Conservation (phyloP, 768 basidiomycete genomes). For the Lactarius hatsudake region DNA sequence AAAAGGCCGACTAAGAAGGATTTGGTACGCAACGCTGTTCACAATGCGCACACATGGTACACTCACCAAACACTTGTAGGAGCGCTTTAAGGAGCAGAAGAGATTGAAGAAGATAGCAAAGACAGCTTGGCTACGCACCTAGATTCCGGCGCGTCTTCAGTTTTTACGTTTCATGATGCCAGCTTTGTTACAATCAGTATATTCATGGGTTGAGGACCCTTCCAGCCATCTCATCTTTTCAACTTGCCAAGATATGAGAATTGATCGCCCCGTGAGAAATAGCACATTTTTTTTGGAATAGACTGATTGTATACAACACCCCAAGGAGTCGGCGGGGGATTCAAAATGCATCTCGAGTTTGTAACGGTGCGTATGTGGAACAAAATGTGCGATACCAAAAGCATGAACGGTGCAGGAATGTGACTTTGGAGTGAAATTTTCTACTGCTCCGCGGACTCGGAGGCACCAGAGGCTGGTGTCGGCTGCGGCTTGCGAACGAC, state of each 20-base stretch:
- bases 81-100: constrained; percentile 83
- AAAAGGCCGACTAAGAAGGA: constrained; percentile 82
- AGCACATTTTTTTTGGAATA: constrained; percentile 9
- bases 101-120: constrained; percentile 79
- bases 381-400: not conserved
- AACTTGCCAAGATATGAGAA: not conserved
- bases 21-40: constrained; percentile 48
- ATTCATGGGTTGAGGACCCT: not conserved
- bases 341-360: constrained; percentile 17
- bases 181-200: constrained; percentile 6
- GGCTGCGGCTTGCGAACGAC: constrained; percentile 62
- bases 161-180: constrained; percentile 12
- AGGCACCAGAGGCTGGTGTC: constrained; percentile 6
- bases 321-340: constrained; percentile 2
- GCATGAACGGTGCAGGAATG: not conserved
- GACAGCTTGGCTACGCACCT: constrained; percentile 84
- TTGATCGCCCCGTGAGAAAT: not conserved
- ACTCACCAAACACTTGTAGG: constrained; percentile 43
- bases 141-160: constrained; percentile 17
- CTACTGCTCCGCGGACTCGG: constrained; percentile 19
- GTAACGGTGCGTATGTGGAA: constrained; percentile 8
- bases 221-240: not conserved
- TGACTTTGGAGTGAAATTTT: not conserved
- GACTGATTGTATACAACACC: constrained; percentile 12
- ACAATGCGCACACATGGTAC: constrained; percentile 14